Evolutionary conservation across 1,139 yeast genomes (phyloP), one percentile per base, ranked within the genome.

Genomic region (Cylindricascospora bacillispora): DNA sequence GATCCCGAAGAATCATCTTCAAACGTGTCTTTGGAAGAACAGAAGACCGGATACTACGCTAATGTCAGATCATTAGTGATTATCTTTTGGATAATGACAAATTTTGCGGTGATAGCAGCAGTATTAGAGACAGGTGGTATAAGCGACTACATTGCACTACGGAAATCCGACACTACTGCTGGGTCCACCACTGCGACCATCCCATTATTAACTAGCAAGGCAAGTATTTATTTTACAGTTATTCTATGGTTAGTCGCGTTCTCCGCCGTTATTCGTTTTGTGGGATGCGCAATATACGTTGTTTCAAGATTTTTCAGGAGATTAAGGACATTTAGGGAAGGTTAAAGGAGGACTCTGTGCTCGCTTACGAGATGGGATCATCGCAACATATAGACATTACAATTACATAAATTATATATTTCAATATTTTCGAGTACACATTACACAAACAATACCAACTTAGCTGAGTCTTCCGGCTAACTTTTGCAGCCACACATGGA

Each of bases 221-320:
- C 73, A 3, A 50, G 65, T 23, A 61, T 75, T 23, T 78, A 75
- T 49, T 73, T 81, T 51, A 71, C 80, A 5, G 77, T 79, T 21
- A 65, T 81, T 35, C 64, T 81, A 38, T 80, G 93, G 89, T 59
- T 78, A 34, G 92, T 80, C 27, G 93, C 93, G 1, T 67, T 77
- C 30, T 65, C 80, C 68, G 92, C 93, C 2, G 60, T 75, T 4
- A 70, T 81, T 54, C 59, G 93, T 38, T 69, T 81, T 39, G 42
- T 73, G 26, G 93, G 93, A 2, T 75, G 86, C 42, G 44, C 65
- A 6, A 48, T 67, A 24, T 81, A 79, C 49, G 64, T 79, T 57
- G 40, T 67, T 2, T 48, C 51, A 30, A 62, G 70, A 41, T 40
- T 58, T 34, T 31, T 58, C 20, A 52, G 49, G 32, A 43, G 23